phyloP scores from a whole-genome alignment of 306 rosid genomes.

The Prunus kanzakura region DNA sequence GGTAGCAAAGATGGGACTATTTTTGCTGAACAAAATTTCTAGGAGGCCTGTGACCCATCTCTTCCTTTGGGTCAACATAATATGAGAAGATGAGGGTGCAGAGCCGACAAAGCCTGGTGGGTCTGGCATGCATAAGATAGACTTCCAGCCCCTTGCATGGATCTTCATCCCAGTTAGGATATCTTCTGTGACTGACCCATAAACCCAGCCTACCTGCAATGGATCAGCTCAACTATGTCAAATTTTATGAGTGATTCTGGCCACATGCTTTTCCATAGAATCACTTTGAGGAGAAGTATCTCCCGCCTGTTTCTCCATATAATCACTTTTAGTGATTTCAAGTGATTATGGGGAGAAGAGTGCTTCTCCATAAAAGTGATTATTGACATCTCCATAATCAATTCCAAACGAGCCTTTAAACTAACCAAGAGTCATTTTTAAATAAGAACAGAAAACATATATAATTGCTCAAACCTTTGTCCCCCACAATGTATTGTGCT shows the following conservation, averaged over 20 bases:
- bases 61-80: constrained; percentile 22
- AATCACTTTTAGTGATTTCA: no score
- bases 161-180: constrained; percentile 29
- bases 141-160: constrained; percentile 32
- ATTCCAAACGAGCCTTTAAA: no score
- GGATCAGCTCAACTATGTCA: neutral
- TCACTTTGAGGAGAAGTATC: no score
- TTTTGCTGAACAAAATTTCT: constrained; percentile 23
- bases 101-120: constrained; percentile 36
- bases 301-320: no score
- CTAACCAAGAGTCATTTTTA: no score
- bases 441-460: neutral
- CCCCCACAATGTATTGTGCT: constrained; percentile 16
- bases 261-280: no score
- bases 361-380: no score
- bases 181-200: constrained; percentile 35
- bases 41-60: constrained; percentile 31
- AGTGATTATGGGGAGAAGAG: no score
- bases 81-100: neutral
- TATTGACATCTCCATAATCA: no score
- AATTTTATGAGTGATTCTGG: neutral
- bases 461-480: neutral
- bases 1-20: constrained; percentile 12
- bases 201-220: constrained; percentile 35
- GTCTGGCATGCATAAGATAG: constrained; percentile 7